These are phyloP conservation scores for Pharnaceum exiguum DNA, from an alignment of 148 eudicot species.

Conservation along the genomic window DNA sequence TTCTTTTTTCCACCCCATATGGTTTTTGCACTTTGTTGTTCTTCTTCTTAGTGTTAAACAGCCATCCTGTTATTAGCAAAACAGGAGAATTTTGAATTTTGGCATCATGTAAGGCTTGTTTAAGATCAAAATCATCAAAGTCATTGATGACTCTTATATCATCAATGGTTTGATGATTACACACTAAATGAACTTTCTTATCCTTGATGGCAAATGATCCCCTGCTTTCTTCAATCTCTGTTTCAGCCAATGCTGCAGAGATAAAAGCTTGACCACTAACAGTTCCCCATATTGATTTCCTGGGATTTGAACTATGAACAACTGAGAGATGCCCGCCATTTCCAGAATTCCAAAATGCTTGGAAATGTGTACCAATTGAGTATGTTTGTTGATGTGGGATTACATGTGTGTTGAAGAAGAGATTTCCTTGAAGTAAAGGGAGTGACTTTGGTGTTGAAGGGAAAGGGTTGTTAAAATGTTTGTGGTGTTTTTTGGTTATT, in stretches of 20 bases:
- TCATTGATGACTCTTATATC: conserved; percentile 44
- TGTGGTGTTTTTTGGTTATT: conserved; percentile 82
- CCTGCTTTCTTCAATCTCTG: conserved; percentile 93
- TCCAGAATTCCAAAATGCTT: conserved; percentile 44
- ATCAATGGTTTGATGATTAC: conserved; percentile 76
- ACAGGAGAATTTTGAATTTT: conserved; percentile 34
- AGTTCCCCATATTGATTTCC: conserved; percentile 68
- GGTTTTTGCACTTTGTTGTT: conserved; percentile 13
- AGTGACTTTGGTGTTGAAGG: conserved; percentile 66
- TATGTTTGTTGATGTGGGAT: conserved; percentile 43
- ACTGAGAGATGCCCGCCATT: conserved; percentile 71
- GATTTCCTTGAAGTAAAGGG: conserved; percentile 50
- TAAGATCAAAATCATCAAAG: conserved; percentile 24
- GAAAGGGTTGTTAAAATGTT: conserved; percentile 87
- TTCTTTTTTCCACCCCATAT: conserved; percentile 11
- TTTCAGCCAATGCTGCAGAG: conserved; percentile 67
- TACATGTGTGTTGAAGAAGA: conserved; percentile 42
- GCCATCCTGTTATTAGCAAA: conserved; percentile 53
- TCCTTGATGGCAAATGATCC: conserved; percentile 83
- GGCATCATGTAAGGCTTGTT: conserved; percentile 13
- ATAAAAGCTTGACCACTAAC: conserved; percentile 80
- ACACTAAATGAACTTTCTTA: conserved; percentile 40
- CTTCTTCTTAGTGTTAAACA: conserved; percentile 37
- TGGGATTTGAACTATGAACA: conserved; percentile 49
- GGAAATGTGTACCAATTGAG: conserved; percentile 65